These are phyloP conservation scores for Aspergillus calidoustus DNA, from an alignment of 2,329 filamentous ascomycete species.

Conservation along the genomic window DNA sequence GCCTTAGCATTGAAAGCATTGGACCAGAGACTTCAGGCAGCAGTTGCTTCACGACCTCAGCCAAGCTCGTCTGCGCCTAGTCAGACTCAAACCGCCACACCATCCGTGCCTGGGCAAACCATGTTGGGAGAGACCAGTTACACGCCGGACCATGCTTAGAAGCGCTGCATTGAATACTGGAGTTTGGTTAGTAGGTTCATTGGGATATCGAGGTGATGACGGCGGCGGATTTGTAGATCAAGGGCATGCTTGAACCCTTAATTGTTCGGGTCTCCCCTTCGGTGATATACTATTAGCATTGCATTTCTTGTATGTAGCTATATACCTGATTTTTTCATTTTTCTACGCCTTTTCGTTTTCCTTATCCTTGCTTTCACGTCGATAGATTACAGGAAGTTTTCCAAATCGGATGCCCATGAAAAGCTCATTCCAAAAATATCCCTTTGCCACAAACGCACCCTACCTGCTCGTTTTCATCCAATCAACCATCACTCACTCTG, in stretches of 20 bases:
- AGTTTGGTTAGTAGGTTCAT: constrained; percentile 22
- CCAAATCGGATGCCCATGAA: background rate
- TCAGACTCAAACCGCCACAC: constrained; percentile 57
- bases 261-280: background rate
- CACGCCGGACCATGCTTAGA: constrained; percentile 62
- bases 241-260: background rate
- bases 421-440: background rate
- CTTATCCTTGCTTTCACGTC: background rate
- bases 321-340: constrained; percentile 1
- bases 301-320: constrained; percentile 17
- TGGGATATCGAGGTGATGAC: constrained; percentile 12
- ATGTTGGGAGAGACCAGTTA: constrained; percentile 74
- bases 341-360: background rate
- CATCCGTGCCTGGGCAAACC: constrained; percentile 58
- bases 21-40: constrained; percentile 89
- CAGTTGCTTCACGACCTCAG: constrained; percentile 61
- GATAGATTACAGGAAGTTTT: background rate
- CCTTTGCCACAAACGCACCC: background rate
- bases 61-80: constrained; percentile 35
- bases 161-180: constrained; percentile 17
- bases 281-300: constrained; percentile 12
- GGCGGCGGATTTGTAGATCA: background rate
- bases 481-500: background rate
- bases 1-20: constrained; percentile 88
- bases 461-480: background rate